Conservation (phyloP, 1,139 yeast species). For the Lodderomyces oxycetoniae region DNA sequence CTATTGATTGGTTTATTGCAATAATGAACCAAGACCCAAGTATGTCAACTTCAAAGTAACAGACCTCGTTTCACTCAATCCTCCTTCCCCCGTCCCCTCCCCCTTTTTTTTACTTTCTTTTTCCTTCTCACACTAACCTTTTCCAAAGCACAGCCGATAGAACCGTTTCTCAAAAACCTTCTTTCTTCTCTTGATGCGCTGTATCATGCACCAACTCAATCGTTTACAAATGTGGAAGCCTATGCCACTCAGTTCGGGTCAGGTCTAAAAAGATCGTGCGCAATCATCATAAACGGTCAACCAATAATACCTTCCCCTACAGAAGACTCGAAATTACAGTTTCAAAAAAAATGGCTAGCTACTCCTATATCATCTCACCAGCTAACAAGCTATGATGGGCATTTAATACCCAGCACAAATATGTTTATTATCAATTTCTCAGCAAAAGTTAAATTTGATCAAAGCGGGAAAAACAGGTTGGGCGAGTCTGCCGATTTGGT, state of each 20-base stretch:
- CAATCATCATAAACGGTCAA: conserved; percentile 59
- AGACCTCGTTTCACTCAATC: too few species aligned
- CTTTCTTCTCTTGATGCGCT: conserved; percentile 37
- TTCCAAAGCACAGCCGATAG: conserved; percentile 39
- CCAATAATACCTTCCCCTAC: conserved; percentile 46
- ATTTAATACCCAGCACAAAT: conserved; percentile 66
- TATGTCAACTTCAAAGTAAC: conserved; percentile 15
- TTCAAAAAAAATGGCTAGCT: conserved; percentile 61
- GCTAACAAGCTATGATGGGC: conserved; percentile 59
- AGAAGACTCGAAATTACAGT: conserved; percentile 48
- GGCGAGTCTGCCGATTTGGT: conserved; percentile 56
- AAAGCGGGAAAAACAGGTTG: conserved; percentile 58
- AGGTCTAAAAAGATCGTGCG: conserved; percentile 41
- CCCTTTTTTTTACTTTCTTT: neutral
- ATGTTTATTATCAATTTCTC: conserved; percentile 50
- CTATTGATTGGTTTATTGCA: too few species aligned
- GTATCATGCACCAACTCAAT: conserved; percentile 22
- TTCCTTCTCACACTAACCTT: conserved; percentile 7
- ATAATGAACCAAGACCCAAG: conserved; percentile 21
- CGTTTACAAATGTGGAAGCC: conserved; percentile 38
- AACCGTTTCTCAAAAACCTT: conserved; percentile 40
- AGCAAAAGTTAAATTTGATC: conserved; percentile 71
- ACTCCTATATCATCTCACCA: conserved; percentile 62
- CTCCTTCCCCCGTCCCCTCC: too few species aligned
- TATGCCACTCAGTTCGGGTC: conserved; percentile 50